Evolutionary conservation across 2,329 filamentous ascomycete genomes (phyloP).

Genomic region (Cladophialophora immunda): DNA sequence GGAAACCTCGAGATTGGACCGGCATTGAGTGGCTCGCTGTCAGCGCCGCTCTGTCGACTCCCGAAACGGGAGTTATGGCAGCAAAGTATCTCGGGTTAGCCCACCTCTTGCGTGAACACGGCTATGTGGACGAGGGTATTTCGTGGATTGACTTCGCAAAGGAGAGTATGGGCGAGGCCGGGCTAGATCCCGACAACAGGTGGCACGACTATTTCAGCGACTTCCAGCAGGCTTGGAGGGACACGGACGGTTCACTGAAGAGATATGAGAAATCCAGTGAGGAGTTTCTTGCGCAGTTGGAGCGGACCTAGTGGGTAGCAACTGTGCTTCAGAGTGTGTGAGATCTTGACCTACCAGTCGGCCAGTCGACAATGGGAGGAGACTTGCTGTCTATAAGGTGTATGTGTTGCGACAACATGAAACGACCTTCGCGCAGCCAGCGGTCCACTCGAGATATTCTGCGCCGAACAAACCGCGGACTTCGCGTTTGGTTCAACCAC

Average conservation of each 20-base stretch:
- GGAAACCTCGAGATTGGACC: conserved; percentile 21
- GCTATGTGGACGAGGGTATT: conserved; percentile 16
- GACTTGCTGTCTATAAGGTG: neutral
- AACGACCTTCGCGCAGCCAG: too few species aligned
- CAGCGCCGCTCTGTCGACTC: conserved; percentile 26
- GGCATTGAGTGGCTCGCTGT: conserved; percentile 34
- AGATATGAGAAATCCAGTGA: conserved; percentile 8
- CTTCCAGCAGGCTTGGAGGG: conserved; percentile 24
- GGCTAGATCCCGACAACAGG: conserved; percentile 18
- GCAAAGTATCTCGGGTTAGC: conserved; percentile 23
- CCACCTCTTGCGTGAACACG: conserved; percentile 28
- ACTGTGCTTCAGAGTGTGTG: neutral
- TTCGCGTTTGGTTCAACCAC: too few species aligned
- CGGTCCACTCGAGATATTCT: too few species aligned
- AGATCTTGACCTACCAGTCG: neutral
- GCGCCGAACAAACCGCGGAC: too few species aligned
- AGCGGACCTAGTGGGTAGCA: neutral
- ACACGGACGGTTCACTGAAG: conserved; percentile 3
- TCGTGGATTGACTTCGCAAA: conserved; percentile 24
- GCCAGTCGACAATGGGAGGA: neutral
- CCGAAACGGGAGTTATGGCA: conserved; percentile 20
- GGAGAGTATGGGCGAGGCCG: conserved; percentile 17
- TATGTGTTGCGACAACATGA: too few species aligned
- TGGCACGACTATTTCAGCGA: conserved; percentile 25
- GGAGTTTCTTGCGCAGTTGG: neutral